A percentile compares a stretch with the other conserved stretches of the same genome.
phyloP scores from a whole-genome alignment of 306 rosid genomes.

The Trifolium pratense region DNA sequence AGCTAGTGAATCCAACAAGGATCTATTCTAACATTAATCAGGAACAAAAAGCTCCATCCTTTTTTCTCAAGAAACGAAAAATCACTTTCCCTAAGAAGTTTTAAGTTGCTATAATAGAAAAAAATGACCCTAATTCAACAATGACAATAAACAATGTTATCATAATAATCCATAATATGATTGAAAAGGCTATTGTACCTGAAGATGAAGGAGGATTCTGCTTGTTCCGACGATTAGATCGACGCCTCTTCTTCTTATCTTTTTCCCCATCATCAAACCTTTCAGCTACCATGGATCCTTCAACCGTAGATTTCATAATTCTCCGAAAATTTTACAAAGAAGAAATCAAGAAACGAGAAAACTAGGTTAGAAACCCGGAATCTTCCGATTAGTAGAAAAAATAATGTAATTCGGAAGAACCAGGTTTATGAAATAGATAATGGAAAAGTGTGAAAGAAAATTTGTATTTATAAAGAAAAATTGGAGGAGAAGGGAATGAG shows the following conservation, averaged over 20 bases:
- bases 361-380: constrained; percentile 25
- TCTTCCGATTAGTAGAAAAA: constrained; percentile 52
- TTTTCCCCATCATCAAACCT: constrained; percentile 71
- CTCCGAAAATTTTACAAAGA: neutral
- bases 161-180: neutral
- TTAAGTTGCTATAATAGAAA: constrained; percentile 2
- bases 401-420: constrained; percentile 62
- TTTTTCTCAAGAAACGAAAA: neutral
- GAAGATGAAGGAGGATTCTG: constrained; percentile 44
- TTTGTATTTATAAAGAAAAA: neutral
- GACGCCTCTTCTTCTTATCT: constrained; percentile 87
- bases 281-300: constrained; percentile 55
- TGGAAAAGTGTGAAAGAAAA: neutral
- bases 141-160: neutral
- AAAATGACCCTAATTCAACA: constrained; percentile 8
- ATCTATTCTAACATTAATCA: neutral
- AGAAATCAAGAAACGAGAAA: neutral
- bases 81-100: neutral
- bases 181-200: neutral
- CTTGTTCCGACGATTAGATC: constrained; percentile 73
- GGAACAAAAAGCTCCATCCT: neutral
- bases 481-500: neutral
- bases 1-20: too few relatives aligned
- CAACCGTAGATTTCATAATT: constrained; percentile 58
- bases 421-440: neutral